A percentile compares a stretch with the other conserved stretches of the same genome.
Conservation (phyloP, 352 stramenopile genomes). For the Phytophthora brassicae region DNA sequence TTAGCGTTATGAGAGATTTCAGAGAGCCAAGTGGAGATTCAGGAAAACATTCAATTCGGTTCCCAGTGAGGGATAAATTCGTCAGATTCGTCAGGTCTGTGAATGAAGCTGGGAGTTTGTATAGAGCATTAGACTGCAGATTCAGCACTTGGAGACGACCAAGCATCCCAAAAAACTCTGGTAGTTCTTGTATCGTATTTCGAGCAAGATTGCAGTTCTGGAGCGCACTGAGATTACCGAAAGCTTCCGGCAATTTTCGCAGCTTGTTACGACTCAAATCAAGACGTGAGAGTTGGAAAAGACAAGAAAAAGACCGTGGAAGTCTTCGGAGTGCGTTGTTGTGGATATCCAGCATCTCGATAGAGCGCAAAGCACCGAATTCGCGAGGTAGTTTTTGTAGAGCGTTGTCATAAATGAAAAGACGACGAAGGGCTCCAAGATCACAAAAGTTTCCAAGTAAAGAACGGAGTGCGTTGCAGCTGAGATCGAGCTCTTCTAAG, state of each 20-base stretch:
- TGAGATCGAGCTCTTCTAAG: conserved; percentile 44
- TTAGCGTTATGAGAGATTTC: conserved; percentile 28
- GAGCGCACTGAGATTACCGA: conserved; percentile 47
- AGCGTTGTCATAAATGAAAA: conserved; percentile 46
- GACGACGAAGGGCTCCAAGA: conserved; percentile 32
- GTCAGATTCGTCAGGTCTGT: conserved; percentile 35
- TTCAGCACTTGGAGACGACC: conserved; percentile 31
- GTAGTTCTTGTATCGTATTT: conserved; percentile 46
- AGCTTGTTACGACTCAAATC: conserved; percentile 52
- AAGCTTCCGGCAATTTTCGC: conserved; percentile 39
- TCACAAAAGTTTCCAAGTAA: conserved; percentile 62
- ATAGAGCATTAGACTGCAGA: conserved; percentile 43
- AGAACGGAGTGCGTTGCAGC: conserved; percentile 42
- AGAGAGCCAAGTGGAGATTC: conserved; percentile 21
- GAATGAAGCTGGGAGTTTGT: conserved; percentile 45
- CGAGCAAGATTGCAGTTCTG: conserved; percentile 41
- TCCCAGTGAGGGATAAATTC: conserved; percentile 44
- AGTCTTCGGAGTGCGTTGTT: conserved; percentile 45
- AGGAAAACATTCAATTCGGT: conserved; percentile 52
- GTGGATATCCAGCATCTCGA: conserved; percentile 45
- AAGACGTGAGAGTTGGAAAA: conserved; percentile 31
- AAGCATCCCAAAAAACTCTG: conserved; percentile 40
- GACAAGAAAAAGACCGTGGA: conserved; percentile 52
- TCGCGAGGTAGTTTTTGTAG: conserved; percentile 35
- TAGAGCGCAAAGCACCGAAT: conserved; percentile 40